phyloP scores from a whole-genome alignment of 805 yeast genomes.

The Metschnikowia similis region DNA sequence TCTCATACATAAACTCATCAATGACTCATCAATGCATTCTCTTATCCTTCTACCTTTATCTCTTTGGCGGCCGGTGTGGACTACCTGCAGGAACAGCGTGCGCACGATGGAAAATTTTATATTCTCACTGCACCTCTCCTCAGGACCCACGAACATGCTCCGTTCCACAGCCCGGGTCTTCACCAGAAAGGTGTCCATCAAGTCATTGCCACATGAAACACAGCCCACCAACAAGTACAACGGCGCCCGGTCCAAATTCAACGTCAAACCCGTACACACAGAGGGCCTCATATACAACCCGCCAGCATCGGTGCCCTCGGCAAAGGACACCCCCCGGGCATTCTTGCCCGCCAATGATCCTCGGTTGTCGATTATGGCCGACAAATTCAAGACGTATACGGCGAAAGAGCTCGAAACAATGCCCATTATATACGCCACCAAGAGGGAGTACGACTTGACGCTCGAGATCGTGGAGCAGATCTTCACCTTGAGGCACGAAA shows the following conservation, averaged over 20 bases:
- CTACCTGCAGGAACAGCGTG: not conserved
- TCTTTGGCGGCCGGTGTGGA: not conserved
- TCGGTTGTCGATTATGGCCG: conserved; percentile 40
- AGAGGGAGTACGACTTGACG: conserved; percentile 48
- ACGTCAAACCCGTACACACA: conserved; percentile 55
- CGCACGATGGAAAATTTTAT: conserved; percentile 3
- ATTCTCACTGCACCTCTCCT: not conserved
- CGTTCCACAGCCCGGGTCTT: conserved; percentile 10
- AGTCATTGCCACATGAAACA: conserved; percentile 30
- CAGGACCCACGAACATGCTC: conserved; percentile 1
- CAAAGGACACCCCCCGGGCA: conserved; percentile 61
- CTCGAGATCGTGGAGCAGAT: conserved; percentile 58
- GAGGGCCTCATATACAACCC: conserved; percentile 63
- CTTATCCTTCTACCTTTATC: not conserved
- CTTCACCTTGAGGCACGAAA: conserved; percentile 45
- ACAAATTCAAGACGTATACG: conserved; percentile 25
- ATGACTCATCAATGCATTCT: not conserved
- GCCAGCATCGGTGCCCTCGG: conserved; percentile 48
- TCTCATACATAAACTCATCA: too few species aligned
- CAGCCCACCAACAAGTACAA: conserved; percentile 55
- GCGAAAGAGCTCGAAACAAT: conserved; percentile 32
- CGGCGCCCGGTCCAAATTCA: conserved; percentile 58
- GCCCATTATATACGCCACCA: conserved; percentile 39
- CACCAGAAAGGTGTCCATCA: conserved; percentile 16
- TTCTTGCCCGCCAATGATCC: conserved; percentile 64